Evolutionary conservation across 495 filamentous ascomycete species (phyloP).

Genomic region (Neurospora sp.): DNA sequence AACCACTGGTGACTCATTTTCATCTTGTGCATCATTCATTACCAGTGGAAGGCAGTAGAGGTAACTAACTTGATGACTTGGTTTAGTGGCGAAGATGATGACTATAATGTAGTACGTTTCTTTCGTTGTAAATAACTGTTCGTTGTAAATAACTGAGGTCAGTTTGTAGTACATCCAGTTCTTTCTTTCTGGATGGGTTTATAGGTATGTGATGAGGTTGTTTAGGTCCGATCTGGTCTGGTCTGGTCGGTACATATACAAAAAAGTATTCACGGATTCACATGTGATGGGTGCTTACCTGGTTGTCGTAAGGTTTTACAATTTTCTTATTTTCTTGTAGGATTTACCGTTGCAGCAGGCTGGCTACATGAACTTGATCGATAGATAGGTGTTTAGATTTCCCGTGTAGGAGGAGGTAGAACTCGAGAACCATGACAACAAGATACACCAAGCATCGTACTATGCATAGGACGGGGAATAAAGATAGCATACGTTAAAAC

Average conservation of each 20-base stretch:
- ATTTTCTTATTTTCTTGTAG: background rate
- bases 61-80: too few species aligned
- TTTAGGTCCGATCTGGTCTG: too few species aligned
- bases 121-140: too few species aligned
- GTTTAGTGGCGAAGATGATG: too few species aligned
- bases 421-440: background rate
- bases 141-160: background rate
- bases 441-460: background rate
- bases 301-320: background rate
- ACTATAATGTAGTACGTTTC: too few species aligned
- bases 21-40: background rate
- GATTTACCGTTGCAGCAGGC: background rate
- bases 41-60: background rate
- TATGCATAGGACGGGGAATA: background rate
- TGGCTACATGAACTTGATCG: background rate
- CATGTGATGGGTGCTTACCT: background rate
- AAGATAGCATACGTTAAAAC: background rate
- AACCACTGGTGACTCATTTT: background rate
- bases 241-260: background rate
- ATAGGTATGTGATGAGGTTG: too few species aligned
- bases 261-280: background rate
- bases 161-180: background rate
- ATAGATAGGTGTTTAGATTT: background rate
- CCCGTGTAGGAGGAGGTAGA: background rate
- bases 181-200: background rate